Conservation (phyloP, 2,329 filamentous ascomycete species). For the Ophiostoma tasmaniense region DNA sequence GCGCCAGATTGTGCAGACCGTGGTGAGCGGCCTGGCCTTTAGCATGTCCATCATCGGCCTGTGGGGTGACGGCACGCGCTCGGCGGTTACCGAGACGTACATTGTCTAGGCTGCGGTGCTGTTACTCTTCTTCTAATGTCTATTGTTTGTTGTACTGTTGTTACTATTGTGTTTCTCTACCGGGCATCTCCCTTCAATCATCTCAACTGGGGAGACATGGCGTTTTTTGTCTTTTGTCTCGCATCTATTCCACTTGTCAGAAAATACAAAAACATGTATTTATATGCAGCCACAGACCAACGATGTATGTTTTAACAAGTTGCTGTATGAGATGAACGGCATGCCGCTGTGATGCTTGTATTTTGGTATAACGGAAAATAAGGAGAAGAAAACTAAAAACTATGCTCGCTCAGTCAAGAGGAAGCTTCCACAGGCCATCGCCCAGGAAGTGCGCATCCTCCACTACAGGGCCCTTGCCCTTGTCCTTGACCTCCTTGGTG, state of each 20-base stretch:
- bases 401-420: conserved; percentile 32
- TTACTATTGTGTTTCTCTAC: background rate
- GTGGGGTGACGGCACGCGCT: conserved; percentile 51
- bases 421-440: conserved; percentile 81
- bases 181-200: conserved; percentile 2
- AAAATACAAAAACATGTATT: conserved; percentile 2
- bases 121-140: background rate
- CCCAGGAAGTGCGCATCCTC: conserved; percentile 91
- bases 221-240: background rate
- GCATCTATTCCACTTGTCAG: conserved; percentile 1
- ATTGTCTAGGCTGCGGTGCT: background rate
- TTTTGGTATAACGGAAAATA: conserved; percentile 1
- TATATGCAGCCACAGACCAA: background rate
- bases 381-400: background rate
- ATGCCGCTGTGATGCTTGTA: background rate
- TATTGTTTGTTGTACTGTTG: background rate
- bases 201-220: background rate
- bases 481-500: conserved; percentile 85
- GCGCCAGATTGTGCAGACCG: conserved; percentile 46
- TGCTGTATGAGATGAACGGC: background rate
- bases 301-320: background rate
- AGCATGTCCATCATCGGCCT: conserved; percentile 55
- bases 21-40: conserved; percentile 48
- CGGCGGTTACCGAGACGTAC: conserved; percentile 12
- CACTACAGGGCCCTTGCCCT: conserved; percentile 88